phyloP scores from a whole-genome alignment of 495 filamentous ascomycete genomes.

The Pseudoneurospora amorphoporcata region DNA sequence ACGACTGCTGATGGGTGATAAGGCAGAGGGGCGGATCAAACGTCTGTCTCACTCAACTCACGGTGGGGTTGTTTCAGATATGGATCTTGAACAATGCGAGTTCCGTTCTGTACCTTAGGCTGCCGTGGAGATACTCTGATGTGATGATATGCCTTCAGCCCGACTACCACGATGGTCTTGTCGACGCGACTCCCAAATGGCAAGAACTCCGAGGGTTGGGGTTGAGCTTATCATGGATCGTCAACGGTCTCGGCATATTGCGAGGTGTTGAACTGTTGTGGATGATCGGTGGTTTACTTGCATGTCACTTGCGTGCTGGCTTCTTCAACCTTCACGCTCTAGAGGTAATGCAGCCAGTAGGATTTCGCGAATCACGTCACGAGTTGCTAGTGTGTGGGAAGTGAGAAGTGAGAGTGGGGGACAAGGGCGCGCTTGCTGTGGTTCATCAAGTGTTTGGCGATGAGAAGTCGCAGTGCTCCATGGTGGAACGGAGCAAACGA shows the following conservation, averaged over 20 bases:
- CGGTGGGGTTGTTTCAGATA: not conserved
- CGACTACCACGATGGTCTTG: not conserved
- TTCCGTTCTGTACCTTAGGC: not conserved
- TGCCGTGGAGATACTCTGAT: not conserved
- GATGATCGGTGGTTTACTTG: not conserved
- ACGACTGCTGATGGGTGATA: not conserved
- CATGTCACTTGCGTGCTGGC: not conserved
- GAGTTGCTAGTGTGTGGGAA: not conserved
- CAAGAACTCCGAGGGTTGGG: not conserved
- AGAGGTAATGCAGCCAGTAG: not conserved
- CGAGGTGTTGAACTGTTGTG: not conserved
- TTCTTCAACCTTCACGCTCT: not conserved
- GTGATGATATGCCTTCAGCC: not conserved
- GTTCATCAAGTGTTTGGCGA: not conserved
- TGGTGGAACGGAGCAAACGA: not conserved
- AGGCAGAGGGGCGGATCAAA: not conserved
- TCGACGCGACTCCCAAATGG: not conserved
- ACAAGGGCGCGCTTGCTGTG: not conserved
- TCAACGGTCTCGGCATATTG: not conserved
- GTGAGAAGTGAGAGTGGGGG: not conserved
- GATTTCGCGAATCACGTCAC: not conserved
- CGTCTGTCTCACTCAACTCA: not conserved
- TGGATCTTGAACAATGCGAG: not conserved
- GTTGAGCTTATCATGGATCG: not conserved
- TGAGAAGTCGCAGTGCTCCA: not conserved